Conservation (phyloP, 2,329 filamentous ascomycete genomes). For the Cucurbitaria berberidis region DNA sequence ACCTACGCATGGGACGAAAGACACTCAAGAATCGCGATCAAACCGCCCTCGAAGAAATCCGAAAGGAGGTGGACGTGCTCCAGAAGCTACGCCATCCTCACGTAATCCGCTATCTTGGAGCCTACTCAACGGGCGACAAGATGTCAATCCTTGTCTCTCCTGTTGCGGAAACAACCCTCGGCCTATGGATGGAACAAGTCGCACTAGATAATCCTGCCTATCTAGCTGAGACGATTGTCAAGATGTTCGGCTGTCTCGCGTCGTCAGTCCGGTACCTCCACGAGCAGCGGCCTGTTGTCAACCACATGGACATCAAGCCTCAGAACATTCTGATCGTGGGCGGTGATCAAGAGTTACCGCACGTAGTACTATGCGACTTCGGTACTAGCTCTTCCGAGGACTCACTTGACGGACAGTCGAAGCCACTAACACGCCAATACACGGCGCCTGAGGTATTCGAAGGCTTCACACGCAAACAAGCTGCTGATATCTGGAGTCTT, state of each 20-base stretch:
- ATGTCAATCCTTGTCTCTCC: slow-evolving; percentile 47
- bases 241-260: slow-evolving; percentile 47
- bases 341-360: slow-evolving; percentile 37
- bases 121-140: slow-evolving; percentile 46
- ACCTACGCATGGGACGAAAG: slow-evolving; percentile 43
- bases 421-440: slow-evolving; percentile 43
- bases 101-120: slow-evolving; percentile 46
- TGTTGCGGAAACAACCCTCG: slow-evolving; percentile 46
- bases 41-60: slow-evolving; percentile 41
- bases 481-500: slow-evolving; percentile 88
- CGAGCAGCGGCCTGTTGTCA: slow-evolving; percentile 44
- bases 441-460: slow-evolving; percentile 44
- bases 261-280: slow-evolving; percentile 46
- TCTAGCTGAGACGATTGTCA: slow-evolving; percentile 32
- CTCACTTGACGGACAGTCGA: slow-evolving; percentile 17
- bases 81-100: slow-evolving; percentile 49
- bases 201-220: slow-evolving; percentile 27
- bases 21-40: slow-evolving; percentile 46
- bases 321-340: slow-evolving; percentile 47
- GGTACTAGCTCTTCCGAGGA: slow-evolving; percentile 44
- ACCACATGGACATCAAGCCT: slow-evolving; percentile 49
- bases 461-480: slow-evolving; percentile 35
- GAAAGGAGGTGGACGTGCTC: slow-evolving; percentile 45
- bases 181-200: slow-evolving; percentile 40
- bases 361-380: slow-evolving; percentile 48